Percentiles rank a stretch among this genome's conserved stretches.
These are phyloP conservation scores for Tulasnella sp. DNA, from an alignment of 768 basidiomycete species.

Conservation along the genomic window DNA sequence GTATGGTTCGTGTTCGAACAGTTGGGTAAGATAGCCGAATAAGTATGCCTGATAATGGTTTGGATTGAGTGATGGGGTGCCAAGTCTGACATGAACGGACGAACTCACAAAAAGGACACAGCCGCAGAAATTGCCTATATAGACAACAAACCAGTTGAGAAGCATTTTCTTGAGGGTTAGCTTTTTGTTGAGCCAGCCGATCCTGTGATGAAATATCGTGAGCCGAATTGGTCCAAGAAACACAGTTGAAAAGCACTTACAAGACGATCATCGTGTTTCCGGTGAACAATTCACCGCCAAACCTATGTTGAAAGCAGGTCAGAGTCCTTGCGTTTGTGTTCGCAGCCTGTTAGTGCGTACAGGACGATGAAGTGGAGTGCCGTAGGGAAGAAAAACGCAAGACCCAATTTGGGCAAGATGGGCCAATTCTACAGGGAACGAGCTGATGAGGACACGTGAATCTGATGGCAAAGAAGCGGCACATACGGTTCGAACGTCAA, in stretches of 20 bases:
- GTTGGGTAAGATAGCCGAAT: slow-evolving; percentile 15
- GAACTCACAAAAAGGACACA: not conserved
- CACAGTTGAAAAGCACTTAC: not conserved
- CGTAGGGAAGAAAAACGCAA: slow-evolving; percentile 16
- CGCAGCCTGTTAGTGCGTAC: not conserved
- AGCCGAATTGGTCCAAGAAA: not conserved
- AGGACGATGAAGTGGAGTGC: slow-evolving; percentile 10
- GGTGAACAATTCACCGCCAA: slow-evolving; percentile 18
- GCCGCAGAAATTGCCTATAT: slow-evolving; percentile 3
- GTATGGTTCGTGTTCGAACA: slow-evolving; percentile 17
- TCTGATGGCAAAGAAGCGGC: not conserved
- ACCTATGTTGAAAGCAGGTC: not conserved
- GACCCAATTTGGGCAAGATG: slow-evolving; percentile 16
- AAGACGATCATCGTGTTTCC: slow-evolving; percentile 18
- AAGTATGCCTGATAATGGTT: slow-evolving; percentile 13
- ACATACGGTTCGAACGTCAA: not conserved
- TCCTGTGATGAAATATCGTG: not conserved
- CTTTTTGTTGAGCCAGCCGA: slow-evolving; percentile 4
- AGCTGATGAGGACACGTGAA: not conserved
- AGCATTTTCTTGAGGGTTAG: slow-evolving; percentile 12
- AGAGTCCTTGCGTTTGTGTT: not conserved
- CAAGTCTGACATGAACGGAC: not conserved
- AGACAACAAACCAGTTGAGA: slow-evolving; percentile 16
- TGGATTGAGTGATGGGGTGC: not conserved
- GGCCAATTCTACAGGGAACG: slow-evolving; percentile 13